Conservation (phyloP, 108 stramenopile genomes). For the Skeletonema marinoi region DNA sequence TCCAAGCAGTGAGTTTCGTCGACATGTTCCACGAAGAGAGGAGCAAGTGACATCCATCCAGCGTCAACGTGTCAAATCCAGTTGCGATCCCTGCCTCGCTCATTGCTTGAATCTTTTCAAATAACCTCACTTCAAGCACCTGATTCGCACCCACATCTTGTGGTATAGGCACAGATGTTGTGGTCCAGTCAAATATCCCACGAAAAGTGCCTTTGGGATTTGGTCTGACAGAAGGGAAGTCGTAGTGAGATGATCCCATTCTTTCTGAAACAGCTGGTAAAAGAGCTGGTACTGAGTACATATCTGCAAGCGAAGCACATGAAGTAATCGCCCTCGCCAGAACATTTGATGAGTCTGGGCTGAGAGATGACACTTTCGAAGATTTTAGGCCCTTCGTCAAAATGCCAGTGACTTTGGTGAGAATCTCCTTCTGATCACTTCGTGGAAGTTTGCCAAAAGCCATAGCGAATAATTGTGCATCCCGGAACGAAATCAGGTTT, state of each 20-base stretch:
- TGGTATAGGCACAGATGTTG: conserved; percentile 48
- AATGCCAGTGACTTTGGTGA: conserved; percentile 42
- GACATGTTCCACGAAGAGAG: conserved; percentile 79
- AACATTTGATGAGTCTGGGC: conserved; percentile 50
- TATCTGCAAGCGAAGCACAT: conserved; percentile 45
- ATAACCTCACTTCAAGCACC: conserved; percentile 6
- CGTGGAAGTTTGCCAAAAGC: conserved; percentile 51
- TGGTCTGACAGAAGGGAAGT: conserved; percentile 23
- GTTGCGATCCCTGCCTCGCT: conserved; percentile 46
- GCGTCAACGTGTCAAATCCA: conserved; percentile 52
- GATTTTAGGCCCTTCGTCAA: conserved; percentile 20
- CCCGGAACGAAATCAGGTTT: conserved; percentile 49
- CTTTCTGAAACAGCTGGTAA: conserved; percentile 18
- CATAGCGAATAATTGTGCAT: conserved; percentile 53
- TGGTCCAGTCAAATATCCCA: conserved; percentile 74
- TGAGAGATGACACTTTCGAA: conserved; percentile 7
- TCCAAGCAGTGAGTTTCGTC: conserved; percentile 50
- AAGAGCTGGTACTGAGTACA: conserved; percentile 29
- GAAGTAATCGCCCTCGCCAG: conserved; percentile 63
- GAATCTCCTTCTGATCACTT: conserved; percentile 26
- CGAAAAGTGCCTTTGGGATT: conserved; percentile 45
- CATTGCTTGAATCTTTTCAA: conserved; percentile 28
- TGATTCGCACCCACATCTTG: neutral
- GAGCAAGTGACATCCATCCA: conserved; percentile 66
- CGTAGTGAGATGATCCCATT: conserved; percentile 34